Conservation (phyloP, 2,329 filamentous ascomycete genomes). For the Cordyceps javanica region DNA sequence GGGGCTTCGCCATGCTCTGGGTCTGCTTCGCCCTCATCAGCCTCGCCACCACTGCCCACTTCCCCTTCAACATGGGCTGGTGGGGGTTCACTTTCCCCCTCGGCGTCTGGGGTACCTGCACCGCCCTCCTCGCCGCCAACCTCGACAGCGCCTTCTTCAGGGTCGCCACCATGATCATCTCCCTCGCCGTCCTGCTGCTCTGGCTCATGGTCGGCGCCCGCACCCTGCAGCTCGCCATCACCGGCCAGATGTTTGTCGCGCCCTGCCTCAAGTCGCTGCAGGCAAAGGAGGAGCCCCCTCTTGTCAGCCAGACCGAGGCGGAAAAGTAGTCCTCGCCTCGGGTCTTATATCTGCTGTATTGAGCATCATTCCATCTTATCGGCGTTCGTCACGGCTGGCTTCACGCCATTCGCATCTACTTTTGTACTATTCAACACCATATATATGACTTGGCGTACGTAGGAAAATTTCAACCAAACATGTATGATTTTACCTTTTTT, state of each 20-base stretch:
- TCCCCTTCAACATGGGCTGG: conserved; percentile 43
- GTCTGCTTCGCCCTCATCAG: conserved; percentile 37
- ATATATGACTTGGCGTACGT: background rate
- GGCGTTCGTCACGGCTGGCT: conserved; percentile 1
- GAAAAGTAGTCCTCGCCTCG: conserved; percentile 19
- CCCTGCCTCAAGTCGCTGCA: conserved; percentile 35
- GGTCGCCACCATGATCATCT: conserved; percentile 35
- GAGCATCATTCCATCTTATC: background rate
- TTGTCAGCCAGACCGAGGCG: conserved; percentile 20
- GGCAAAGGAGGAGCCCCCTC: conserved; percentile 25
- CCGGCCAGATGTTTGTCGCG: conserved; percentile 39
- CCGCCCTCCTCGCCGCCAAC: conserved; percentile 32
- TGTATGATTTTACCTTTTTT: background rate
- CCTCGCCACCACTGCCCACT: conserved; percentile 31
- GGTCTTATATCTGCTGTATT: background rate
- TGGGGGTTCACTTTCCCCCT: conserved; percentile 43
- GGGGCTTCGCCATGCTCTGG: conserved; percentile 40
- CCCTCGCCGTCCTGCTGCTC: conserved; percentile 33
- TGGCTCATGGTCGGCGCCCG: conserved; percentile 36
- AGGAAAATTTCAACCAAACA: no score
- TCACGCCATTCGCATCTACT: background rate
- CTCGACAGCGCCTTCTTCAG: conserved; percentile 39
- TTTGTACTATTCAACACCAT: background rate
- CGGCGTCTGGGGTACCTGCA: conserved; percentile 38
- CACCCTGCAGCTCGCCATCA: conserved; percentile 31